Percentiles rank a stretch among this genome's conserved stretches.
phyloP scores from a whole-genome alignment of 306 rosid species.

The Neltuma alba region DNA sequence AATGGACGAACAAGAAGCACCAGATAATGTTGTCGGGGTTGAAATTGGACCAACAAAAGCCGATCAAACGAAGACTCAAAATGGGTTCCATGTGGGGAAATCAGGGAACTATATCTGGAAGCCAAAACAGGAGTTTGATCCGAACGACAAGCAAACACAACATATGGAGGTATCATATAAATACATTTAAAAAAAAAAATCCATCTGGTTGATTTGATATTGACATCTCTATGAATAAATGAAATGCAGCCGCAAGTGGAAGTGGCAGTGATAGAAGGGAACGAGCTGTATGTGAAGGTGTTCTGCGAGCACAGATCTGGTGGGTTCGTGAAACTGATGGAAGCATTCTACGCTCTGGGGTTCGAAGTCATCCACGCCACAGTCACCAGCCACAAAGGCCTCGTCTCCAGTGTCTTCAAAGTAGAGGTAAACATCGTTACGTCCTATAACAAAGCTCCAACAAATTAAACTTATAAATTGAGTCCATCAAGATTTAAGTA shows the following conservation, averaged over 20 bases:
- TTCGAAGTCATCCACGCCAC: slow-evolving; percentile 80
- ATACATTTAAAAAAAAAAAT: no score
- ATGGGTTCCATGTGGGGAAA: slow-evolving; percentile 49
- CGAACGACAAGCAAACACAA: slow-evolving; percentile 58
- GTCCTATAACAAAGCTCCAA: no score
- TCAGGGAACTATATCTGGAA: slow-evolving; percentile 43
- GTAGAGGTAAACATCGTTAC: slow-evolving; percentile 55
- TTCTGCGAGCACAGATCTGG: slow-evolving; percentile 84
- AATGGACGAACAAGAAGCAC: slow-evolving; percentile 36
- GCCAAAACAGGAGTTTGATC: slow-evolving; percentile 53
- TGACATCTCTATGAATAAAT: background rate
- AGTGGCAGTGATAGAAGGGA: slow-evolving; percentile 80
- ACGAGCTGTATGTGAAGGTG: slow-evolving; percentile 80
- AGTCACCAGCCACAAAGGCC: slow-evolving; percentile 78
- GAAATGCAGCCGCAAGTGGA: slow-evolving; percentile 81
- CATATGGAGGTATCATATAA: slow-evolving; percentile 75
- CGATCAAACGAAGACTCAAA: slow-evolving; percentile 45
- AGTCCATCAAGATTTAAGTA: no score
- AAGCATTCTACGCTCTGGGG: slow-evolving; percentile 68
- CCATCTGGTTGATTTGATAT: background rate
- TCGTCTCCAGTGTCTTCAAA: slow-evolving; percentile 78
- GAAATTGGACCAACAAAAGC: slow-evolving; percentile 34
- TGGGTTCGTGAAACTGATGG: slow-evolving; percentile 82
- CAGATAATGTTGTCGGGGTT: background rate
- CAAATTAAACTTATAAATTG: no score